Conservation (phyloP, 2,329 filamentous ascomycete species). For the Paecilomyces dactylethromorphus region DNA sequence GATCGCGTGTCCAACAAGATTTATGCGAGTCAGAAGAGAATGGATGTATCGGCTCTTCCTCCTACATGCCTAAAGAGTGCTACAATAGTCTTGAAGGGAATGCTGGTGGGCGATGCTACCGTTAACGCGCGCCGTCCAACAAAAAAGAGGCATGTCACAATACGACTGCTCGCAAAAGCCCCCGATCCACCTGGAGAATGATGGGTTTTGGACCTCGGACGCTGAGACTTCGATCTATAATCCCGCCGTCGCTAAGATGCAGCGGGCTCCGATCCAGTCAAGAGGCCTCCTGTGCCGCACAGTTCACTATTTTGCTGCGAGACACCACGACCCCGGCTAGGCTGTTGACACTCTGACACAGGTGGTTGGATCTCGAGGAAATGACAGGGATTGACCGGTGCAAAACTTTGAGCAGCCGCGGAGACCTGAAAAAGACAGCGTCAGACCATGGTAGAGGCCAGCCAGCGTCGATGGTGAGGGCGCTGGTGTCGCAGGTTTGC, state of each 20-base stretch:
- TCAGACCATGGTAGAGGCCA: neutral
- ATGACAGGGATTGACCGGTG: neutral
- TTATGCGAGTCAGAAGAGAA: neutral
- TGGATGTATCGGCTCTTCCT: neutral
- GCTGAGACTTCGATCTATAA: neutral
- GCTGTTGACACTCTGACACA: neutral
- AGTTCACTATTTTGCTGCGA: neutral
- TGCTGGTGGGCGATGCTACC: neutral
- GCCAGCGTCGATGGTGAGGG: constrained; percentile 1
- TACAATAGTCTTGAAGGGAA: neutral
- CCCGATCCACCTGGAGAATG: neutral
- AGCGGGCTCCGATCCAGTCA: neutral
- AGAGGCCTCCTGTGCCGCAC: neutral
- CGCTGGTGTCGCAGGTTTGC: constrained; percentile 3
- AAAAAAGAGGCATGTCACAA: constrained; percentile 1
- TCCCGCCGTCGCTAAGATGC: neutral
- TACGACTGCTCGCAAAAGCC: neutral
- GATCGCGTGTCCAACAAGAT: neutral
- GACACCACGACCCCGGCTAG: neutral
- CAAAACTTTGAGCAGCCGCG: neutral
- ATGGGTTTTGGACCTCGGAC: neutral
- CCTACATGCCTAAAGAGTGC: neutral
- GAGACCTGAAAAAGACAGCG: neutral
- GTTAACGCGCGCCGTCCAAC: neutral
- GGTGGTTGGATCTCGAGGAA: neutral